phyloP scores from a whole-genome alignment of 371 early-diverging fungal genomes.

The Actinomortierella ambigua region DNA sequence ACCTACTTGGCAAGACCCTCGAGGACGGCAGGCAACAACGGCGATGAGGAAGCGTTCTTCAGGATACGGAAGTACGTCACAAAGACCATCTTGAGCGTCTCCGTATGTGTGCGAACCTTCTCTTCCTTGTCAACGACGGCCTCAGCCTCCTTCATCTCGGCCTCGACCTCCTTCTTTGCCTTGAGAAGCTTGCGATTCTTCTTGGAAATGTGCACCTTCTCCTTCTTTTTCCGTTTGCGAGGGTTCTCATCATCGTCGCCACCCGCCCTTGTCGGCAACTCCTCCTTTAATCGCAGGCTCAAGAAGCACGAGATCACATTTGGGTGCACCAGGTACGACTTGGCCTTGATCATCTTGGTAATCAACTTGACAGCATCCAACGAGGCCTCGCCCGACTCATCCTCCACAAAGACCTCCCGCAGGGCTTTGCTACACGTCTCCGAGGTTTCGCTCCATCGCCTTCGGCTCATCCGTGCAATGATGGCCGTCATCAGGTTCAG shows the following conservation, averaged over 20 bases:
- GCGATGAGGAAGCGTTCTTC: slow-evolving; percentile 79
- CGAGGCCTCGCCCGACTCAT: slow-evolving; percentile 86
- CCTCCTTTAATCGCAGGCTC: slow-evolving; percentile 79
- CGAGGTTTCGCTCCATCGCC: slow-evolving; percentile 54
- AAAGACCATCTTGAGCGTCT: slow-evolving; percentile 91
- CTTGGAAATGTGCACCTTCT: slow-evolving; percentile 72
- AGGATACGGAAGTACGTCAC: slow-evolving; percentile 92
- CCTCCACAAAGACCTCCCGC: slow-evolving; percentile 76
- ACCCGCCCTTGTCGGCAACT: slow-evolving; percentile 58
- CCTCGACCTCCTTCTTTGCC: slow-evolving; percentile 74
- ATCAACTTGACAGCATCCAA: slow-evolving; percentile 85
- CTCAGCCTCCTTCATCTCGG: slow-evolving; percentile 85
- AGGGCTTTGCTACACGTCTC: slow-evolving; percentile 79
- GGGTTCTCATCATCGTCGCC: slow-evolving; percentile 52
- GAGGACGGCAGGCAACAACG: slow-evolving; percentile 82
- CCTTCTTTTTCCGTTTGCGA: slow-evolving; percentile 60
- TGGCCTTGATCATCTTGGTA: slow-evolving; percentile 81
- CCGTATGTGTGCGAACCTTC: slow-evolving; percentile 78
- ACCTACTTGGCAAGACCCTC: slow-evolving; percentile 85
- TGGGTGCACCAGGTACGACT: slow-evolving; percentile 74
- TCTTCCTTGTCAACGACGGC: slow-evolving; percentile 79
- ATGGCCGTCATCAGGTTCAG: slow-evolving; percentile 83
- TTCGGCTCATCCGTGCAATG: slow-evolving; percentile 69
- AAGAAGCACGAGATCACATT: slow-evolving; percentile 62
- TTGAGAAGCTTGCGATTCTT: slow-evolving; percentile 76